phyloP scores from a whole-genome alignment of 257 asterid species.

The Lantana camara region DNA sequence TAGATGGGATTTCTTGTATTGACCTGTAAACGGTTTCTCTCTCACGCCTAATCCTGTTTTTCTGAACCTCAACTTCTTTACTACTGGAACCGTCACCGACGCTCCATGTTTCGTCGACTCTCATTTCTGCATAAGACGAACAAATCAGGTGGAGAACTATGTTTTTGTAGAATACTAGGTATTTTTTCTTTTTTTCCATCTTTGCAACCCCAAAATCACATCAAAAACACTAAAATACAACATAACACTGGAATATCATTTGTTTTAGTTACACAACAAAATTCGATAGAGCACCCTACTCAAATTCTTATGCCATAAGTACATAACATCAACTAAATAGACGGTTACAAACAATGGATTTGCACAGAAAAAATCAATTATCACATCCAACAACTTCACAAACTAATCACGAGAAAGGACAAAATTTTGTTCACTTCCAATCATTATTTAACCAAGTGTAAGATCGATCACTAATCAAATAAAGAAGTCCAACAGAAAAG shows the following conservation, averaged over 20 bases:
- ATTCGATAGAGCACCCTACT: not conserved
- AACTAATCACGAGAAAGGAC: too few relatives aligned
- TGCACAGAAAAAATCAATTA: not conserved
- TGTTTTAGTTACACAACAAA: not conserved
- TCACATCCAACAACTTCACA: too few relatives aligned
- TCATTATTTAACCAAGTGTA: not conserved
- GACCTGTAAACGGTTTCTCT: slow-evolving; percentile 68
- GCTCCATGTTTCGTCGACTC: slow-evolving; percentile 51
- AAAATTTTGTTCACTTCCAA: too few relatives aligned
- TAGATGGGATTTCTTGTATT: slow-evolving; percentile 65
- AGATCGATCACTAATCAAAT: not conserved
- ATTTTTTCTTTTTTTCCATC: too few relatives aligned
- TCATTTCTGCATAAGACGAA: slow-evolving; percentile 65
- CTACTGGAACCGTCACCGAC: slow-evolving; percentile 70
- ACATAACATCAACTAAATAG: too few relatives aligned
- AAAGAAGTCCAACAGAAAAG: slow-evolving; percentile 17
- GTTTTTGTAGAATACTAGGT: too few relatives aligned
- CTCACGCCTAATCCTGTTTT: slow-evolving; percentile 75
- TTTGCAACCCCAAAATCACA: too few relatives aligned
- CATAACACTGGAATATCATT: too few relatives aligned
- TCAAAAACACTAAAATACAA: too few relatives aligned
- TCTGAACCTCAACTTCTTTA: slow-evolving; percentile 93
- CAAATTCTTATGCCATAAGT: not conserved
- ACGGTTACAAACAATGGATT: too few relatives aligned
- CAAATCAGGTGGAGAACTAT: too few relatives aligned